These are phyloP conservation scores for Nitzschia sp. DNA, from an alignment of 108 stramenopile species.

Conservation along the genomic window DNA sequence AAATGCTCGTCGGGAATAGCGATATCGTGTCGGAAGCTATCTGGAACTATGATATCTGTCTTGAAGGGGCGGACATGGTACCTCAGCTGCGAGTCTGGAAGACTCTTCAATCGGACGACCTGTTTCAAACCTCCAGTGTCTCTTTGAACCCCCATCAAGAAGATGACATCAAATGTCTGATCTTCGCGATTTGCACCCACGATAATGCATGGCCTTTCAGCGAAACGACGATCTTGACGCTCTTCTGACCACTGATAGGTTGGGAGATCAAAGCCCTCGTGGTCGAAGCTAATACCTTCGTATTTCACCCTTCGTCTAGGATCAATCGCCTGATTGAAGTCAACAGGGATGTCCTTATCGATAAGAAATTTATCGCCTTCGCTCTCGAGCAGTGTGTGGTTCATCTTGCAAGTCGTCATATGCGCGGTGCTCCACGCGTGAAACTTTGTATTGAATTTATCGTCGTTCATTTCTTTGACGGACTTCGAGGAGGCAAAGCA, in stretches of 20 bases:
- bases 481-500: conserved; percentile 28
- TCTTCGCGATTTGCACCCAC: background rate
- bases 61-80: conserved; percentile 33
- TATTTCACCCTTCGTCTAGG: background rate
- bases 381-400: background rate
- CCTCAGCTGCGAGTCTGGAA: background rate
- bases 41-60: conserved; percentile 34
- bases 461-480: conserved; percentile 28
- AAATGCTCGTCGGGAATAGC: conserved; percentile 45
- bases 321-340: background rate
- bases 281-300: background rate
- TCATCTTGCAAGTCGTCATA: conserved; percentile 12
- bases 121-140: background rate
- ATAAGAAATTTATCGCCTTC: background rate
- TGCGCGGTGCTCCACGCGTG: conserved; percentile 36
- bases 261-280: conserved; percentile 18
- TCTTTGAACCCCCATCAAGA: background rate
- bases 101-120: background rate
- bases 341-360: background rate
- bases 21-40: conserved; percentile 52
- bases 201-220: conserved; percentile 5
- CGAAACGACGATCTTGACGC: no score
- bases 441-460: conserved; percentile 21
- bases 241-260: no score
- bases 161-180: conserved; percentile 20